Base-by-base conservation (phyloP, 2,329 filamentous ascomycete genomes). In the Decorospora gaudefroyi region DNA sequence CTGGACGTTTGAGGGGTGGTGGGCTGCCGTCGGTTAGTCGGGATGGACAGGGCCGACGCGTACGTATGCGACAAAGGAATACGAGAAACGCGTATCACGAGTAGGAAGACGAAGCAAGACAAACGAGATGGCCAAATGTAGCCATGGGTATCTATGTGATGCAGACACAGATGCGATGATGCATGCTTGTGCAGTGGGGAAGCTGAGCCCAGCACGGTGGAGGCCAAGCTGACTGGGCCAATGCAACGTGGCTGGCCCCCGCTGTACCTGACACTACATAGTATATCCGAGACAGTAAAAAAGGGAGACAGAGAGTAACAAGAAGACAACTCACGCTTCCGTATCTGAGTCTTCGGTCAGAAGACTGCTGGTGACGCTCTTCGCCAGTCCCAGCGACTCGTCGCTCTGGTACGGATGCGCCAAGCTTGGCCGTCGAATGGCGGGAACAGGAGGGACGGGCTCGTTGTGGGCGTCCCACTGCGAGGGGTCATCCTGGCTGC, bases 281-380 rank as follows among this genome's bases (percentile, higher is more conserved):
- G 32, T 26, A 17, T 28, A 36, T 10, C 40, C 49, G 46, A 54
- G 36, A 43, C 41, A 22, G n/a, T 37, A 47, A 13, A 26, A 10
- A 16, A 19, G 1, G n/a, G 16, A 21, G 16, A 34, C 3, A 17
- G 19, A 32, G 35, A 35, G 33, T 16, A 51, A 50, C 27, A 40
- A 53, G 30, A 38, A 46, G 33, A 51, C 49, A 41, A 76, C 76
- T 76, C 70, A 79, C 76, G 64, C 48, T 51, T 76, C 75, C 42
- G 58, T 53, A 31, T 81, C 79, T 21, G 74, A 76, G 51, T 79
- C 76, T 48, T 78, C 75, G 11, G 75, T 77, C 42, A 75, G 59
- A 33, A 78, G 70, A 58, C 74, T 78, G 70, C 75, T 77, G 28
- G 71, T 59, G 16, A 73, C 71, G 59, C 74, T 76, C 53, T 68